phyloP scores from a whole-genome alignment of 2,329 filamentous ascomycete genomes.

The Phaeoacremonium minimum region DNA sequence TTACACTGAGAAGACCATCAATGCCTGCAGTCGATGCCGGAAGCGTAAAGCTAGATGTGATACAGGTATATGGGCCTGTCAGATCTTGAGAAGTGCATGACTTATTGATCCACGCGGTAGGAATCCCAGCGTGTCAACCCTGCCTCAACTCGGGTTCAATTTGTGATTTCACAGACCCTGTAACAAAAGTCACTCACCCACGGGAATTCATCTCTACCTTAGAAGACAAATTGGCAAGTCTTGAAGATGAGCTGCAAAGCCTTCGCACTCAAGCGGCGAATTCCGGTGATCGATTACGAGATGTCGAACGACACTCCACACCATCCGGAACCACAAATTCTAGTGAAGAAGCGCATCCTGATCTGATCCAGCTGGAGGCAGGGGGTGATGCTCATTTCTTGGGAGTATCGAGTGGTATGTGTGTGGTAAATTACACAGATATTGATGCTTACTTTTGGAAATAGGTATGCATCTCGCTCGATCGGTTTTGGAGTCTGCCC shows the following conservation, averaged over 20 bases:
- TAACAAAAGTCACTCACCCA: conserved; percentile 8
- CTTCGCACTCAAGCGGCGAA: background rate
- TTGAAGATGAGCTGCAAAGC: conserved; percentile 7
- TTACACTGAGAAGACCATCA: background rate
- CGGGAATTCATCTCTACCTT: conserved; percentile 8
- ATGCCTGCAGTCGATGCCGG: conserved; percentile 13
- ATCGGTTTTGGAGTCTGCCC: conserved; percentile 9
- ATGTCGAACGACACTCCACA: too few relatives aligned
- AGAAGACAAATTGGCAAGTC: conserved; percentile 3
- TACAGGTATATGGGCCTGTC: too few relatives aligned
- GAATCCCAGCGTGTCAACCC: conserved; percentile 11
- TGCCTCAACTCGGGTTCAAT: conserved; percentile 11
- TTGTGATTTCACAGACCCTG: conserved; percentile 15
- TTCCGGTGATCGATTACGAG: too few relatives aligned
- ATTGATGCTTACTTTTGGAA: background rate
- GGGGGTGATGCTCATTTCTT: conserved; percentile 10
- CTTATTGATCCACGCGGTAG: conserved; percentile 3
- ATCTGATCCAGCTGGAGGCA: conserved; percentile 7
- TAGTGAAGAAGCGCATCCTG: conserved; percentile 2
- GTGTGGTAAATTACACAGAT: too few relatives aligned
- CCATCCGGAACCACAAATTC: too few relatives aligned
- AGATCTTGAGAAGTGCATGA: too few relatives aligned
- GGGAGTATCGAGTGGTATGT: conserved; percentile 8
- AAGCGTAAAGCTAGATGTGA: conserved; percentile 15
- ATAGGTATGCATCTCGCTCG: conserved; percentile 9